Evolutionary conservation across 805 yeast genomes (phyloP).

Genomic region (Ascoidea tarda): DNA sequence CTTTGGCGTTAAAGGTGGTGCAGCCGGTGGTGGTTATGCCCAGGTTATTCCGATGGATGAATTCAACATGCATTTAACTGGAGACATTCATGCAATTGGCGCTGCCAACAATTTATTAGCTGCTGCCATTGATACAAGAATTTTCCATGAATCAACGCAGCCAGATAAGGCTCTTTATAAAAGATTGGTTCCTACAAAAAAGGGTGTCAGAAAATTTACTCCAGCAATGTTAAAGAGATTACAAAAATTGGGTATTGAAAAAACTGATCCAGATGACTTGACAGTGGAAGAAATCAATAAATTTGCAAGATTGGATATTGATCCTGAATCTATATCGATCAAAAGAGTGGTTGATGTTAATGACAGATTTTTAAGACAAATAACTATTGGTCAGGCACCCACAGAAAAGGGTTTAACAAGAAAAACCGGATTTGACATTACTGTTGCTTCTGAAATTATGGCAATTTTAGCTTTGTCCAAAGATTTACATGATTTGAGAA

Average conservation of each 20-base stretch:
- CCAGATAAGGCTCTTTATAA: slow-evolving; percentile 64
- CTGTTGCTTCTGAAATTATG: slow-evolving; percentile 95
- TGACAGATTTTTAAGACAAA: slow-evolving; percentile 80
- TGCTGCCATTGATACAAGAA: slow-evolving; percentile 94
- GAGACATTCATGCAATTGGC: slow-evolving; percentile 93
- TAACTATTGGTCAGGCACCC: slow-evolving; percentile 84
- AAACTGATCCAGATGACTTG: slow-evolving; percentile 70
- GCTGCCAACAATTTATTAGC: slow-evolving; percentile 90
- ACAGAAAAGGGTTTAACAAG: slow-evolving; percentile 85
- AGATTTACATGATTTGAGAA: slow-evolving; percentile 70
- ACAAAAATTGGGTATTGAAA: slow-evolving; percentile 64
- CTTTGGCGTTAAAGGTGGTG: slow-evolving; percentile 98
- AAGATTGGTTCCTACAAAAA: slow-evolving; percentile 76
- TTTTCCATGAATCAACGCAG: slow-evolving; percentile 88
- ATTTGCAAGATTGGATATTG: slow-evolving; percentile 78
- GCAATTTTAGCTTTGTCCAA: slow-evolving; percentile 82
- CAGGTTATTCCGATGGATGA: slow-evolving; percentile 99
- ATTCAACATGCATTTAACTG: slow-evolving; percentile 93
- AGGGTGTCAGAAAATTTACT: slow-evolving; percentile 69
- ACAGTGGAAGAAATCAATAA: slow-evolving; percentile 57
- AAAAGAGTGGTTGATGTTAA: slow-evolving; percentile 90
- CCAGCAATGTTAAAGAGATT: slow-evolving; percentile 67
- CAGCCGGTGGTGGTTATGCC: slow-evolving; percentile 98
- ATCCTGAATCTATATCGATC: slow-evolving; percentile 83
- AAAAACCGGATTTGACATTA: slow-evolving; percentile 85